These are phyloP conservation scores for Borovskyia barvae DNA, from an alignment of 208 protist genomes.

Conservation along the genomic window DNA sequence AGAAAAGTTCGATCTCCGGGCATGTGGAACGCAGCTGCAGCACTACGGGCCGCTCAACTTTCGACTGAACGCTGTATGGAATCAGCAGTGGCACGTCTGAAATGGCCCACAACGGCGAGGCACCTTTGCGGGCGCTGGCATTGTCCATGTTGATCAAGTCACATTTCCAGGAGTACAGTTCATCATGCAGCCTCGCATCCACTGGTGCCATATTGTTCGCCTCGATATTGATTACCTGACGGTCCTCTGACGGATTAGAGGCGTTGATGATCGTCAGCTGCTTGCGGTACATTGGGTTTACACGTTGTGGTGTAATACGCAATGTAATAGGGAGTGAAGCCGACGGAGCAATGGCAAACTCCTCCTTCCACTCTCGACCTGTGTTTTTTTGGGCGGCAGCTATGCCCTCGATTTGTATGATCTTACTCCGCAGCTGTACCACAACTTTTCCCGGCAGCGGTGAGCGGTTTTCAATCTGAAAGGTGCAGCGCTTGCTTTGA, in stretches of 20 bases:
- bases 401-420: slow-evolving; percentile 76
- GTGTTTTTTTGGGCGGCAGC: slow-evolving; percentile 2
- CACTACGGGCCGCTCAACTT: slow-evolving; percentile 46
- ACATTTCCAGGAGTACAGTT: slow-evolving; percentile 78
- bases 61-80: slow-evolving; percentile 61
- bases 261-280: slow-evolving; percentile 81
- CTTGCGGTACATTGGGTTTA: slow-evolving; percentile 85
- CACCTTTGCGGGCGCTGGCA: background rate
- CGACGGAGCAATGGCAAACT: slow-evolving; percentile 69
- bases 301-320: slow-evolving; percentile 76
- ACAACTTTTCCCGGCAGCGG: slow-evolving; percentile 65
- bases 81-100: slow-evolving; percentile 76
- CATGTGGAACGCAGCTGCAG: slow-evolving; percentile 58
- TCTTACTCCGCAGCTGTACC: slow-evolving; percentile 84
- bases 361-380: slow-evolving; percentile 52
- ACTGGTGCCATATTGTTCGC: slow-evolving; percentile 85
- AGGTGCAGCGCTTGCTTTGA: slow-evolving; percentile 64
- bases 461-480: slow-evolving; percentile 80
- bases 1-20: slow-evolving; percentile 68
- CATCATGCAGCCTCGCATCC: slow-evolving; percentile 81
- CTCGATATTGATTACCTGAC: slow-evolving; percentile 83
- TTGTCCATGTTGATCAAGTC: slow-evolving; percentile 18
- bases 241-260: slow-evolving; percentile 68
- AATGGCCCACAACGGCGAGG: slow-evolving; percentile 49
- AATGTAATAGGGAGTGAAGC: slow-evolving; percentile 68